phyloP scores from a whole-genome alignment of 306 rosid species.

The Gastrolobium villosum region DNA sequence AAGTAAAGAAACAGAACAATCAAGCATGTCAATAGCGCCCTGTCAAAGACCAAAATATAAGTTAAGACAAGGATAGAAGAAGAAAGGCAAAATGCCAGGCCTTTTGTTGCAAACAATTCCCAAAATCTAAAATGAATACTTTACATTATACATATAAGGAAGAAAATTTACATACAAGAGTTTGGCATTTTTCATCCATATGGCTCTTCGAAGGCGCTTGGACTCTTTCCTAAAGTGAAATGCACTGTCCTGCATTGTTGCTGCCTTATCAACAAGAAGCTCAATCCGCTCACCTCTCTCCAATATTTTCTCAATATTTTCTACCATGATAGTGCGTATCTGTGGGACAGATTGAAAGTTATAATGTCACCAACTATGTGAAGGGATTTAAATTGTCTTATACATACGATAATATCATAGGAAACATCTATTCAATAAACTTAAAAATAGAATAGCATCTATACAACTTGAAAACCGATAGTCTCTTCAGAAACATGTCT shows the following conservation, averaged over 20 bases:
- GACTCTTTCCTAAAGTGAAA: conserved; percentile 86
- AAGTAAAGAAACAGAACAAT: conserved; percentile 63
- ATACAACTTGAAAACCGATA: conserved; percentile 13
- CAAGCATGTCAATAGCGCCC: conserved; percentile 75
- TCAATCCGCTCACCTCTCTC: conserved; percentile 85
- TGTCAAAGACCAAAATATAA: conserved; percentile 44
- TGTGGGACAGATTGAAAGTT: conserved; percentile 43
- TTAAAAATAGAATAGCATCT: background rate
- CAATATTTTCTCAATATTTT: conserved; percentile 75
- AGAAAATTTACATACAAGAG: conserved; percentile 62
- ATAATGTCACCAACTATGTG: conserved; percentile 9
- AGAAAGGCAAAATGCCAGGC: too few relatives aligned
- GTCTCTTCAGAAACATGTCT: background rate
- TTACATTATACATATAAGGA: background rate
- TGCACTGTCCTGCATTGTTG: conserved; percentile 85
- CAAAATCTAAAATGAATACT: background rate
- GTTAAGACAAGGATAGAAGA: background rate
- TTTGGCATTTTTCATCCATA: conserved; percentile 83
- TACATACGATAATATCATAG: background rate
- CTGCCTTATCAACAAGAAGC: conserved; percentile 80
- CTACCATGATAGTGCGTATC: conserved; percentile 82
- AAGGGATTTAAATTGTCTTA: background rate
- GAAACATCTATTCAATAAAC: too few relatives aligned
- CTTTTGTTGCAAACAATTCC: background rate
- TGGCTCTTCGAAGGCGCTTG: conserved; percentile 74